Evolutionary conservation across 2,329 filamentous ascomycete species (phyloP), one percentile per base, ranked within the genome.

Genomic region (Aureobasidium namibiae): DNA sequence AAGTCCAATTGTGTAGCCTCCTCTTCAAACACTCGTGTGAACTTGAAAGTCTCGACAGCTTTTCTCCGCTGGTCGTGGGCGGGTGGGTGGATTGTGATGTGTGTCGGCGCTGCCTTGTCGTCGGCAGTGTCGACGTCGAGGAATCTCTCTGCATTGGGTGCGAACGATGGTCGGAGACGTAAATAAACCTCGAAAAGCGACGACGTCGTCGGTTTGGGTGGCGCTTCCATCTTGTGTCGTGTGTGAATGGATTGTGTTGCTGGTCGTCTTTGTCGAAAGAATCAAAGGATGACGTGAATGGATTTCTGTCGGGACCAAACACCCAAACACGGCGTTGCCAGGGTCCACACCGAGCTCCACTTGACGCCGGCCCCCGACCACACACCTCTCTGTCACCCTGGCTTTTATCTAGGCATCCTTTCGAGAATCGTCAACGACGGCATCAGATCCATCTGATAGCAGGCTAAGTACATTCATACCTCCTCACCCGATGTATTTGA

Each of bases 1-100:
- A 99, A 75, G 67, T 96, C 90, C 29, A 94, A 78, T 70, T 99
- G 94, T 7, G 82, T 83, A 1, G 90, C 86, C 67, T 88, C 80
- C 69, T 97, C 92, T 66, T 95, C 88, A 66, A 97, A 96, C 1
- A 99, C 91, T 63, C 85, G 85, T 0, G 94, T 99, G 69, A 99
- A 99, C 1, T 87, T 89, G 70, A 97, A 99, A 70, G 88, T 90
- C 73, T 99, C 94, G 36, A 96, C 84, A 1, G 92, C 91, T 65
- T 92, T 89, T 26, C 48, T 52, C 60, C 92, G 83, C 62, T 84
- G 82, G 62, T 96, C 92, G 63, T 85, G 88, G 2, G 90, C 89
- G 0, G 92, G 91, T 8, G 78, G 76, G 56, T 76, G 74, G 66
- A 80, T 78, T 7, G 78, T 80, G 64, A 81, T 78, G 65, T 80